These are phyloP conservation scores for Elsinoe australis DNA, from an alignment of 2,329 filamentous ascomycete genomes.

Conservation along the genomic window DNA sequence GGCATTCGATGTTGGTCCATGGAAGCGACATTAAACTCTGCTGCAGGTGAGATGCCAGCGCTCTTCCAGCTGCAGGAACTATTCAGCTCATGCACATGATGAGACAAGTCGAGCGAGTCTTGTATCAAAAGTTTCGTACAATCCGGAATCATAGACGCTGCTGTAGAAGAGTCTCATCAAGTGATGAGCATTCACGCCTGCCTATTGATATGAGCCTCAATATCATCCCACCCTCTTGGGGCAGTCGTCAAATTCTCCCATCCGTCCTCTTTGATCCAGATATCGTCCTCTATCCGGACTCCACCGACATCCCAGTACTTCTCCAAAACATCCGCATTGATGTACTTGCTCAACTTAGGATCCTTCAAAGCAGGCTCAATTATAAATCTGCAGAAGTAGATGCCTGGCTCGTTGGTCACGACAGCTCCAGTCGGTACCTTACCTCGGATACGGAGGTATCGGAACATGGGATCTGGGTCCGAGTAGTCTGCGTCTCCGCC, in stretches of 20 bases:
- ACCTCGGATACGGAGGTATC: slow-evolving; percentile 74
- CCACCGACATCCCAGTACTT: slow-evolving; percentile 74
- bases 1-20: no score
- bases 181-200: no score
- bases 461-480: slow-evolving; percentile 77
- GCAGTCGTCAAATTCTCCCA: slow-evolving; percentile 78
- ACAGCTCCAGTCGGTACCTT: slow-evolving; percentile 69
- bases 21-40: no score
- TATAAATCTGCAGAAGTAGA: slow-evolving; percentile 68
- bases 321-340: slow-evolving; percentile 58
- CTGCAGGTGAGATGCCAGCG: no score
- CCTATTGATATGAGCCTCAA: slow-evolving; percentile 22
- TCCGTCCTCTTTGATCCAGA: slow-evolving; percentile 69
- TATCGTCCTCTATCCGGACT: slow-evolving; percentile 82
- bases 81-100: no score
- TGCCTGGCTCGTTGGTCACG: slow-evolving; percentile 89
- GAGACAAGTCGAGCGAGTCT: no score
- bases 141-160: no score
- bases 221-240: slow-evolving; percentile 49
- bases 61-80: no score
- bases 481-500: slow-evolving; percentile 44
- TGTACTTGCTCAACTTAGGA: slow-evolving; percentile 53
- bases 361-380: slow-evolving; percentile 62
- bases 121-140: neutral
- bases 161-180: no score